These are phyloP conservation scores for Colletotrichum sp. DNA, from an alignment of 2,329 filamentous ascomycete genomes.

Conservation along the genomic window DNA sequence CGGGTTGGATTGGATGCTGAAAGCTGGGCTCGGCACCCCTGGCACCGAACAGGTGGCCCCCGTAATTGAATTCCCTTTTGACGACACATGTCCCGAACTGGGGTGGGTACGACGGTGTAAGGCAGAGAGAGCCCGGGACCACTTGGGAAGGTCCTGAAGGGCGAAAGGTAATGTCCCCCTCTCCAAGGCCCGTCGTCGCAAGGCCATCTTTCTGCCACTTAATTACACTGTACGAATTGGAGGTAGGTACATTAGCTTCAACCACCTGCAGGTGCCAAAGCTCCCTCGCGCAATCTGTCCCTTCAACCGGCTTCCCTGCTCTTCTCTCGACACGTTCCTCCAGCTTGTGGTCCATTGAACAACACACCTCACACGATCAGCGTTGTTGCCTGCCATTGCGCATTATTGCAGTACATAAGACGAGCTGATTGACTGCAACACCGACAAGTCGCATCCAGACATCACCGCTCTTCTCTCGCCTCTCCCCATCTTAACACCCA, in stretches of 20 bases:
- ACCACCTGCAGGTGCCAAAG: background rate
- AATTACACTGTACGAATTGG: background rate
- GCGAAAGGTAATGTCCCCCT: constrained; percentile 2
- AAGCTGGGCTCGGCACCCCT: background rate
- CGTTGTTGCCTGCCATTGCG: background rate
- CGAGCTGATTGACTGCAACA: background rate
- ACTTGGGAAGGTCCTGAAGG: constrained; percentile 1
- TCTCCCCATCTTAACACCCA: background rate
- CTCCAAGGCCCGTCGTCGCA: background rate
- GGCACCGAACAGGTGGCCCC: constrained; percentile 5
- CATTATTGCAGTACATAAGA: background rate
- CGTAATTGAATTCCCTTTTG: constrained; percentile 12
- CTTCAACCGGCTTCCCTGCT: constrained; percentile 19
- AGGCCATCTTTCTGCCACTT: background rate
- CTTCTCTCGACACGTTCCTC: constrained; percentile 20
- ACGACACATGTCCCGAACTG: constrained; percentile 26
- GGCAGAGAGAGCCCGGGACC: background rate
- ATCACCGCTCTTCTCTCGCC: background rate
- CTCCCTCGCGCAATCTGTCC: constrained; percentile 22
- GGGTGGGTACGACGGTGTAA: background rate
- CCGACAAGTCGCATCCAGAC: background rate
- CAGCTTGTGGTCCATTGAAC: background rate
- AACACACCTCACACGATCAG: background rate
- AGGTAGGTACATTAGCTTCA: background rate
- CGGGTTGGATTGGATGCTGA: background rate